phyloP scores from a whole-genome alignment of 2,329 filamentous ascomycete genomes.

The Cercospora sp. region DNA sequence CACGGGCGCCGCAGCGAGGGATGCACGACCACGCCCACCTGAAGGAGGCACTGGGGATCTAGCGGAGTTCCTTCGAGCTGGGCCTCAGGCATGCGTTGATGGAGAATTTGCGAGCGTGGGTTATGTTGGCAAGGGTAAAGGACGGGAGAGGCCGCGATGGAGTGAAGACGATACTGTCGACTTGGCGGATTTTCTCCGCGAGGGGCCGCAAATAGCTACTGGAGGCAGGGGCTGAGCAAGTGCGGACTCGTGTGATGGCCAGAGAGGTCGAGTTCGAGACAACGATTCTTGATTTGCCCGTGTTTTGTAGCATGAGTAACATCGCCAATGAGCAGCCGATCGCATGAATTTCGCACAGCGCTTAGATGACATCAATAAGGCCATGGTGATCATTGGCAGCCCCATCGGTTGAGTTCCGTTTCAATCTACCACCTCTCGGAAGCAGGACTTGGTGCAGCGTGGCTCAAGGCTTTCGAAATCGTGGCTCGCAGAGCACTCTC shows the following conservation, averaged over 20 bases:
- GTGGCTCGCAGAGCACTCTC: slow-evolving; percentile 67
- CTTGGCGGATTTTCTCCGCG: slow-evolving; percentile 5
- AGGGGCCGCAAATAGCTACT: not conserved
- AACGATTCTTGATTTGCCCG: not conserved
- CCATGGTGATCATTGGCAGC: too few species aligned
- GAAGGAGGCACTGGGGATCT: not conserved
- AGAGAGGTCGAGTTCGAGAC: not conserved
- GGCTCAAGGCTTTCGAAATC: slow-evolving; percentile 62
- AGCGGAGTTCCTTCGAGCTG: slow-evolving; percentile 5
- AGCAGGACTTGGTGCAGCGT: too few species aligned
- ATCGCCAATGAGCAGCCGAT: too few species aligned
- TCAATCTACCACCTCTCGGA: too few species aligned
- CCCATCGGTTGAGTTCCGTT: too few species aligned
- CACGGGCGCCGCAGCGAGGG: not conserved
- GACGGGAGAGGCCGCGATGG: not conserved
- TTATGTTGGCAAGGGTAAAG: not conserved
- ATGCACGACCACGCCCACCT: not conserved
- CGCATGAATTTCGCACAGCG: too few species aligned
- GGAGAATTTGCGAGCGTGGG: not conserved
- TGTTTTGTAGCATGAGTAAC: too few species aligned
- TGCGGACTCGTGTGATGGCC: not conserved
- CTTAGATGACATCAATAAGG: too few species aligned
- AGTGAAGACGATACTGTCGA: not conserved
- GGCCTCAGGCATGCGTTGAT: not conserved
- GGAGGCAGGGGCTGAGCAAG: not conserved